Evolutionary conservation across 139 green algal species (phyloP), one percentile per base, ranked within the genome.

Genomic region (Chlorella sp.): DNA sequence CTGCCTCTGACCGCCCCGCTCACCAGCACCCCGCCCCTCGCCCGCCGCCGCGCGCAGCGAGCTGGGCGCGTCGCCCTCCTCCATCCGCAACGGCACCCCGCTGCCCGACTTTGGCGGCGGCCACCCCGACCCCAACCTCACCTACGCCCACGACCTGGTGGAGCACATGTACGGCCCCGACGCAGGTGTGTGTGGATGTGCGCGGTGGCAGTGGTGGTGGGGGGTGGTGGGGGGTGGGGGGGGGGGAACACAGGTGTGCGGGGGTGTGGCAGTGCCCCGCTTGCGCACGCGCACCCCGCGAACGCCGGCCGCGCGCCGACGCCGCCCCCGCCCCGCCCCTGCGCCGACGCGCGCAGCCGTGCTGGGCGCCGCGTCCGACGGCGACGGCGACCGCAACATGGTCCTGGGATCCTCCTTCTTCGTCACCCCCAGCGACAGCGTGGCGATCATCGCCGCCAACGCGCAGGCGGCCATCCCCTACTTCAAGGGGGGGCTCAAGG

Each of bases 301-400:
- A n/a, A n/a, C n/a, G n/a, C n/a, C n/a, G n/a, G n/a, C n/a, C n/a
- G n/a, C n/a, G n/a, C n/a, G n/a, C n/a, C n/a, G n/a, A n/a, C n/a
- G n/a, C n/a, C n/a, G n/a, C n/a, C n/a, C n/a, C n/a, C n/a, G n/a
- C n/a, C n/a, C n/a, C n/a, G n/a, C n/a, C n/a, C n/a, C n/a, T n/a
- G n/a, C n/a, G n/a, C n/a, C n/a, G n/a, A n/a, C n/a, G n/a, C n/a
- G n/a, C n/a, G n/a, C 68, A 12, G 51, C 68, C 68, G 68, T 75
- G 68, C 41, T 75, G 40, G 68, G 68, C 21, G 71, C 71, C 6
- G 71, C 71, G 23, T 77, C 71, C 4, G 94, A 98, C 76, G 94
- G 94, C 64, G 96, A 99, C 76, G 96, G 95, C 66, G 96, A 99
- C 86, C 91, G 96, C 80, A 99, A 99, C 93, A 99, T 99, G 96